Evolutionary conservation across 768 basidiomycete species (phyloP), one percentile per base, ranked within the genome.

Genomic region (Imleria badia): DNA sequence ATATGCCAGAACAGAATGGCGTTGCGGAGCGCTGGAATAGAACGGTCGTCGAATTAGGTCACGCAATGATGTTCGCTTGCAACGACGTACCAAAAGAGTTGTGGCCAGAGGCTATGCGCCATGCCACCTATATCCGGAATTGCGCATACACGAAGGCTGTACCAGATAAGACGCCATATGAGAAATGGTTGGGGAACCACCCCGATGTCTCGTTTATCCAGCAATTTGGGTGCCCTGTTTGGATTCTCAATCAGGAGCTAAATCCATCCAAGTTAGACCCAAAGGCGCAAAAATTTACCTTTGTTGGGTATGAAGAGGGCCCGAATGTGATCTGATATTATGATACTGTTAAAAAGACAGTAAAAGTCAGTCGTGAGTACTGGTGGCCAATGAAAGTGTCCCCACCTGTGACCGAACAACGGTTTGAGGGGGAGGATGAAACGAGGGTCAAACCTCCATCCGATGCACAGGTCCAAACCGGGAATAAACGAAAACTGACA

Each of bases 1-100:
- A 77, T 31, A 70, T 72, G 8, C 73, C 72, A 0, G 58, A 69
- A 1, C 73, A 76, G 26, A 78, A 77, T 53, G 72, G 68, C 6
- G 49, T 67, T n/a, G 69, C 76, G 0, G 76, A 81, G 35, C 44
- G 66, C 0, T 66, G 67, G n/a, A 78, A 77, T 46, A 31, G 61
- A 5, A 76, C 71, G 0, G 34, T 73, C 0, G 22, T 73, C 0
- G 66, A 75, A 42, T 39, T 75, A 3, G 65, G 57, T 2, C 23
- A 59, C 0, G 61, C 72, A 0, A 77, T 78, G 73, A 5, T 78
- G 26, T 60, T 62, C 1, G 59, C 53, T 0, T 31, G 45, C 29
- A 20, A 66, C 3, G 17, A 66, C 5, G 17, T 74, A 0, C 72
- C 29, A 0, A 3, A 15, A 1, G 29, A 54, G 15, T 4, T 54